A percentile compares a stretch with the other conserved stretches of the same genome.
phyloP scores from a whole-genome alignment of 2,329 filamentous ascomycete genomes.

The Fusarium pseudoanthophilum region DNA sequence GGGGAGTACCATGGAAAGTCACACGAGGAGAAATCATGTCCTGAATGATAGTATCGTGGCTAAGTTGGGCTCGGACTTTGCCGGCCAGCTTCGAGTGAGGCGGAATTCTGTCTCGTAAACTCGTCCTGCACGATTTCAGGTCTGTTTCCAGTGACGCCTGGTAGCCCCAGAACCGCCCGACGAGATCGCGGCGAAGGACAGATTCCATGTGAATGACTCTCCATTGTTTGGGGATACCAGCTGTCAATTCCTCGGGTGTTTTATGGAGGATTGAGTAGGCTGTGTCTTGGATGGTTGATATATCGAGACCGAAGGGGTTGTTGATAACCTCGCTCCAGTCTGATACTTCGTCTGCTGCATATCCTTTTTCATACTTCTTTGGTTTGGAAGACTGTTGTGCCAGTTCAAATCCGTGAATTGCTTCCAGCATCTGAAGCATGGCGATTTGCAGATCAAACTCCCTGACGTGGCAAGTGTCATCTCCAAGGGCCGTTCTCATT shows the following conservation, averaged over 20 bases:
- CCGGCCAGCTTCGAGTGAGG: conserved; percentile 28
- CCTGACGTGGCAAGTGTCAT: background rate
- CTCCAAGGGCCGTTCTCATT: conserved; percentile 3
- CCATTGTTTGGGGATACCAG: conserved; percentile 10
- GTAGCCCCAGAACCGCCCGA: conserved; percentile 45
- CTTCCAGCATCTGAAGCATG: conserved; percentile 34
- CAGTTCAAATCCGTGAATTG: conserved; percentile 7
- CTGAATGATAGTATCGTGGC: conserved; percentile 48
- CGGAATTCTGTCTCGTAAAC: conserved; percentile 14
- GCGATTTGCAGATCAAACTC: conserved; percentile 12
- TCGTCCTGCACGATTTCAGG: conserved; percentile 26
- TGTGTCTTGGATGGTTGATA: conserved; percentile 34
- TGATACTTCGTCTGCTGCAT: conserved; percentile 16
- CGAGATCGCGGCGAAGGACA: conserved; percentile 50
- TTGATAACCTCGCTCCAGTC: conserved; percentile 26
- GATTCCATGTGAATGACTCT: conserved; percentile 55
- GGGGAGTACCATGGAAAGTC: conserved; percentile 55
- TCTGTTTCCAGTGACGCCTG: conserved; percentile 41
- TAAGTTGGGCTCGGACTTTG: background rate
- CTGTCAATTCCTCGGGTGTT: conserved; percentile 7
- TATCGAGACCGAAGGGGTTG: conserved; percentile 32
- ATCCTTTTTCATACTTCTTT: conserved; percentile 8
- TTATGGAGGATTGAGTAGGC: conserved; percentile 20
- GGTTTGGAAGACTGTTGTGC: background rate
- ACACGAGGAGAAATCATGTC: conserved; percentile 50